phyloP scores from a whole-genome alignment of 2,329 filamentous ascomycete species.

The Fusarium sp. region DNA sequence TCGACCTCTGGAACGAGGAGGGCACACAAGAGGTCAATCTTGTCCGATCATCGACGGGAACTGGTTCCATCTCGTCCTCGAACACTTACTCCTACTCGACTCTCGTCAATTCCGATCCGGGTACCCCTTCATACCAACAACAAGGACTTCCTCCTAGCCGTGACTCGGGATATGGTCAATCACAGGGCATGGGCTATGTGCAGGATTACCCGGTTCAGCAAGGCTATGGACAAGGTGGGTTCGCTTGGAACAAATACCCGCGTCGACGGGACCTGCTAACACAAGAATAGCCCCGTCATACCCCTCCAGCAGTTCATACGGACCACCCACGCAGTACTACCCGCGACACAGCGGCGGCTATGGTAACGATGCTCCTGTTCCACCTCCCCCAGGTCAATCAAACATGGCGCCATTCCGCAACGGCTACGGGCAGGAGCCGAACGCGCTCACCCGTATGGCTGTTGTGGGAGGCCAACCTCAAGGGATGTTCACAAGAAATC shows the following conservation, averaged over 20 bases:
- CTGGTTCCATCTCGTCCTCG: constrained; percentile 84
- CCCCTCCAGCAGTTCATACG: constrained; percentile 49
- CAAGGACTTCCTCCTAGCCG: constrained; percentile 54
- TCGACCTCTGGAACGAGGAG: constrained; percentile 76
- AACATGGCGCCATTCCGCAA: constrained; percentile 46
- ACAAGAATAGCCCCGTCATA: constrained; percentile 43
- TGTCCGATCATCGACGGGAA: constrained; percentile 71
- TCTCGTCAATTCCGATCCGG: constrained; percentile 55
- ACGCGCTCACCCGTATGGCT: constrained; percentile 49
- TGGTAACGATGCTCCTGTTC: constrained; percentile 42
- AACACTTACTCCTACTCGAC: constrained; percentile 79
- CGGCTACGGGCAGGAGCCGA: constrained; percentile 48
- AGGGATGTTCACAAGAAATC: constrained; percentile 93
- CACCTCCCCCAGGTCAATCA: constrained; percentile 44
- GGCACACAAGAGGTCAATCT: constrained; percentile 75
- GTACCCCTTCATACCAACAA: constrained; percentile 46
- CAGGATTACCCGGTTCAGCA: constrained; percentile 50
- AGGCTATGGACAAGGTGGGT: constrained; percentile 50
- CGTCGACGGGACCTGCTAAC: constrained; percentile 1
- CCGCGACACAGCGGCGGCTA: constrained; percentile 48
- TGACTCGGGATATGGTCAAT: constrained; percentile 49
- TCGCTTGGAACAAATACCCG: not conserved
- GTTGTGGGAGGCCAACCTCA: constrained; percentile 65
- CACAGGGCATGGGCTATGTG: constrained; percentile 47
- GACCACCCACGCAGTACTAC: constrained; percentile 53